These are phyloP conservation scores for Emericellopsis cladophorae DNA, from an alignment of 2,329 filamentous ascomycete genomes.

Conservation along the genomic window DNA sequence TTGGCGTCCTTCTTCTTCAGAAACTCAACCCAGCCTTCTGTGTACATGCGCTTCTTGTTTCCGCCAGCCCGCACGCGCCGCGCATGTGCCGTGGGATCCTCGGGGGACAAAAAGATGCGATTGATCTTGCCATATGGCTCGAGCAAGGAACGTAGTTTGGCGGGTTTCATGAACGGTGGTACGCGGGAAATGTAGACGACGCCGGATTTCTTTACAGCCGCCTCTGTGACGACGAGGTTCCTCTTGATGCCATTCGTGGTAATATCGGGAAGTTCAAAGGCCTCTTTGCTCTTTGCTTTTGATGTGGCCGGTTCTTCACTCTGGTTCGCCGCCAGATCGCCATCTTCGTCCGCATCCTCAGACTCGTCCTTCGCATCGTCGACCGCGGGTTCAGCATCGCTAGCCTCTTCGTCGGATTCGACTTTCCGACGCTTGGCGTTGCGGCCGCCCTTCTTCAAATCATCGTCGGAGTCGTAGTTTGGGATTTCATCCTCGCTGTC, in stretches of 20 bases:
- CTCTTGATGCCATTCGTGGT: slow-evolving; percentile 38
- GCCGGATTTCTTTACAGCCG: slow-evolving; percentile 59
- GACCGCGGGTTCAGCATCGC: slow-evolving; percentile 17
- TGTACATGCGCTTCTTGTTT: slow-evolving; percentile 73
- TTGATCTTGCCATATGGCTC: slow-evolving; percentile 64
- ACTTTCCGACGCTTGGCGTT: slow-evolving; percentile 52
- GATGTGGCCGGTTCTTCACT: slow-evolving; percentile 8
- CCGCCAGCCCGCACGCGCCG: slow-evolving; percentile 60
- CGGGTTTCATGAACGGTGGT: slow-evolving; percentile 80
- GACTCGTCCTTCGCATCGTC: slow-evolving; percentile 14
- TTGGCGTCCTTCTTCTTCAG: slow-evolving; percentile 64
- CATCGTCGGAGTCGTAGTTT: slow-evolving; percentile 57
- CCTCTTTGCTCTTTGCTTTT: slow-evolving; percentile 14
- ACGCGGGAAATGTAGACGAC: slow-evolving; percentile 76
- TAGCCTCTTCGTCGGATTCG: slow-evolving; percentile 21
- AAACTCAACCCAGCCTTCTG: slow-evolving; percentile 83
- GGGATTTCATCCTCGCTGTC: slow-evolving; percentile 44
- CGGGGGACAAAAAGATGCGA: slow-evolving; percentile 67
- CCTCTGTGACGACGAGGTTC: slow-evolving; percentile 52
- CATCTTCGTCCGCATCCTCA: slow-evolving; percentile 11
- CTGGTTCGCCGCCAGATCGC: slow-evolving; percentile 10
- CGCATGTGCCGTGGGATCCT: slow-evolving; percentile 54
- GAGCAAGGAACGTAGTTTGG: slow-evolving; percentile 63
- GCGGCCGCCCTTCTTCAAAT: slow-evolving; percentile 52
- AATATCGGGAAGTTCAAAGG: not conserved